phyloP scores from a whole-genome alignment of 257 asterid genomes.

The Scutellaria minor region DNA sequence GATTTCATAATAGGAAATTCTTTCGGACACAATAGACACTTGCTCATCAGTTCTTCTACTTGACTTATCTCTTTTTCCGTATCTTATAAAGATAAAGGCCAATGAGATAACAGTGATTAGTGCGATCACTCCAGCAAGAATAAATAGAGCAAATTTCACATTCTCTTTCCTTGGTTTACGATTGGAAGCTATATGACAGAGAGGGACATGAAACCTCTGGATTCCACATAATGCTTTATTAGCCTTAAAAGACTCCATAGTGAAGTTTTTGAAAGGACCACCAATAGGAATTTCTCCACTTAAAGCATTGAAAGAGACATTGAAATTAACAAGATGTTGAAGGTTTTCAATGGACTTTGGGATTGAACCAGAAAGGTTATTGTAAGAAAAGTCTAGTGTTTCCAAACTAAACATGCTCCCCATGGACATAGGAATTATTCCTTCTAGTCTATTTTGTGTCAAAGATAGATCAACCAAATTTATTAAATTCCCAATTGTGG shows the following conservation, averaged over 20 bases:
- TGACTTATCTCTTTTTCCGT: neutral
- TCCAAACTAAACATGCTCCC: conserved; percentile 27
- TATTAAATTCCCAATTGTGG: neutral
- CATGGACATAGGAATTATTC: conserved; percentile 24
- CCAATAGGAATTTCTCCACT: conserved; percentile 37
- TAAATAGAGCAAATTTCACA: conserved; percentile 6
- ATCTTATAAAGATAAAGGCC: neutral
- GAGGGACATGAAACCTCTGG: neutral
- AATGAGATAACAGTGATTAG: neutral
- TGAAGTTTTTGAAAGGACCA: conserved; percentile 43
- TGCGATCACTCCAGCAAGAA: conserved; percentile 20
- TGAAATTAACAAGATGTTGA: conserved; percentile 14
- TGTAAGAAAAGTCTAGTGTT: conserved; percentile 21
- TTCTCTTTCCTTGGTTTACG: neutral
- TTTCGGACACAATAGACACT: neutral
- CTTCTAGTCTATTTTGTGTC: conserved; percentile 6
- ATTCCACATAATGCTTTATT: conserved; percentile 28
- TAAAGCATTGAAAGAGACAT: conserved; percentile 42
- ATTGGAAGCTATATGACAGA: conserved; percentile 2
- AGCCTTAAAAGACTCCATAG: conserved; percentile 25
- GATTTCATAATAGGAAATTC: conserved; percentile 22
- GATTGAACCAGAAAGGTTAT: conserved; percentile 34
- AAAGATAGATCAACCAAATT: neutral
- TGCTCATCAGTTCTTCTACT: neutral
- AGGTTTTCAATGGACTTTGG: conserved; percentile 35